Evolutionary conservation across 108 stramenopile species (phyloP), one percentile per base, ranked within the genome.

Genomic region (Nitzschia inconspicua): DNA sequence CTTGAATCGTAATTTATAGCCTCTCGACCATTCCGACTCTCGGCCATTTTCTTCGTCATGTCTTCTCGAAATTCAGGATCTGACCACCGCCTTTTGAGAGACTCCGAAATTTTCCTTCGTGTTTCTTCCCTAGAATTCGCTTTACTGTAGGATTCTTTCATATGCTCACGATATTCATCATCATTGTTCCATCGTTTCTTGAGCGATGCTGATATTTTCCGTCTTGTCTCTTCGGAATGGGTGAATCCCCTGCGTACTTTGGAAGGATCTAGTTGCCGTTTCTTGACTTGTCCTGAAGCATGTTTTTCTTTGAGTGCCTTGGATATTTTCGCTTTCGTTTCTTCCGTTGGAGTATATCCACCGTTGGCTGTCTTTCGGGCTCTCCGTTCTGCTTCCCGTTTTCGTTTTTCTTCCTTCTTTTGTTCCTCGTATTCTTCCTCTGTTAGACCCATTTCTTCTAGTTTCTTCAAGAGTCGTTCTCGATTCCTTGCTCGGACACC

Each of bases 271-370:
- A 78, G 42, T 22, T 62, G 66, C 6, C 60, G 46, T 23, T 11
- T 30, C 39, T 66, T 72, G 35, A 89, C 75, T 65, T 87, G 82
- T 11, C 86, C 86, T 16, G 30, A 75, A 39, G 90, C 84, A 46
- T 80, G 77, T 50, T 88, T 86, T 55, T 70, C 77, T 63, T 84
- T 92, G 40, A 89, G 57, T 31, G 87, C 80, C 34, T 55, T 37
- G 16, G 79, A 81, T 60, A 92, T 88, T 50, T 89, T 88, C 30
- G 84, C 59, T 61, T 75, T 84, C 34, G 91, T 92, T 53, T 88
- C 91, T 34, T 86, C 68, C 0, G 86, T 87, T 8, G 82, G 90
- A 39, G 56, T 72, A 47, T 84, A 88, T 4, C 90, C 90, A n/a
- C 90, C 90, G n/a, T 83, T 86, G 24, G 47, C 83, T 9, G 90